These are phyloP conservation scores for Rhododendron simsii DNA, from an alignment of 148 eudicot genomes.

Conservation along the genomic window DNA sequence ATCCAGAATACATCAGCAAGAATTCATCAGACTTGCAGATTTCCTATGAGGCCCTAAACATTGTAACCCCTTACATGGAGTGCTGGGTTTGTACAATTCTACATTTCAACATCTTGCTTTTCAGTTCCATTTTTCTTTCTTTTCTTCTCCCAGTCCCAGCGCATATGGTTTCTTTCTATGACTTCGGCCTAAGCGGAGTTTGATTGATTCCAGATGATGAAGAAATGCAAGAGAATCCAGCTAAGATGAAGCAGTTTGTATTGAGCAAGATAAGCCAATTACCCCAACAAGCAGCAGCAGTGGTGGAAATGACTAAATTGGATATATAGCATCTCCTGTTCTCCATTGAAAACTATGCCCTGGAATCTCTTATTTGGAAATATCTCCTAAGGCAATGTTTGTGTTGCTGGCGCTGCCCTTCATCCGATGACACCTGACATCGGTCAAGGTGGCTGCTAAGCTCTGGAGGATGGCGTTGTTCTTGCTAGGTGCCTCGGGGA, in stretches of 20 bases:
- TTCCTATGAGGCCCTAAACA: too few relatives aligned
- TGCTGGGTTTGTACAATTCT: not conserved
- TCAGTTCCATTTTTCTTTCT: not conserved
- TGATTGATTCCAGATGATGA: too few relatives aligned
- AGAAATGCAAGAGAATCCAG: too few relatives aligned
- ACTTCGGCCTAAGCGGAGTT: not conserved
- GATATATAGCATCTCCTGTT: constrained; percentile 3
- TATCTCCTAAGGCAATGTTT: too few relatives aligned
- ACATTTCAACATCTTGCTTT: not conserved
- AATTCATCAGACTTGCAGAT: too few relatives aligned
- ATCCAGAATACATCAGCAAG: too few relatives aligned
- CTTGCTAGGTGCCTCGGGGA: constrained; percentile 38
- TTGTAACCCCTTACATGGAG: too few relatives aligned
- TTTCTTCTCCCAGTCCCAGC: not conserved
- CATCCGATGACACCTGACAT: constrained; percentile 47
- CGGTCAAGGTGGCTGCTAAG: constrained; percentile 54
- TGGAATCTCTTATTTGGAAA: too few relatives aligned
- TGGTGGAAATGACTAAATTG: constrained; percentile 24
- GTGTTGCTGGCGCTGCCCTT: too few relatives aligned
- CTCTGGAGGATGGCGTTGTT: constrained; percentile 42
- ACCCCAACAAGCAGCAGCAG: constrained; percentile 12
- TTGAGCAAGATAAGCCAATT: constrained; percentile 14
- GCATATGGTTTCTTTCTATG: not conserved
- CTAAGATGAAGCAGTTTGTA: too few relatives aligned
- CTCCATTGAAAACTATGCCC: too few relatives aligned